Evolutionary conservation across 2,329 filamentous ascomycete genomes (phyloP).

Genomic region (Diaporthe vexans): DNA sequence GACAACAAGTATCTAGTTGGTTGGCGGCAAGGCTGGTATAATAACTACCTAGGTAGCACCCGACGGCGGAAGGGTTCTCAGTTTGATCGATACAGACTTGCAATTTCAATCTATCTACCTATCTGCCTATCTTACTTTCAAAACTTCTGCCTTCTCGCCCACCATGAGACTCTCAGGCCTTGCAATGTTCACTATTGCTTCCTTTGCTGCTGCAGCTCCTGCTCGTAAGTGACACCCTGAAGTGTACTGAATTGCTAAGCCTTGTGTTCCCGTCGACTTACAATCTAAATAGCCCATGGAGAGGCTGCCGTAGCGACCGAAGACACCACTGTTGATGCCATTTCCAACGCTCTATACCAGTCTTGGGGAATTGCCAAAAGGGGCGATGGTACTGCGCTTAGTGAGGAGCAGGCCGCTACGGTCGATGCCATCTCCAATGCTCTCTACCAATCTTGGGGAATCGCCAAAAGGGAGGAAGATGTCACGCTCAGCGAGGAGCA

Average conservation of each 20-base stretch:
- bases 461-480: background rate
- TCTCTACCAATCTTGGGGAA: background rate
- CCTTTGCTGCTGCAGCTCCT: background rate
- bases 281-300: background rate
- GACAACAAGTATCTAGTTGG: background rate
- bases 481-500: no score
- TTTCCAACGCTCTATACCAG: background rate
- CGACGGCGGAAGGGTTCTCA: background rate
- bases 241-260: background rate
- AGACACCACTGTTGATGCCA: background rate
- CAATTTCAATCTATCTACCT: background rate
- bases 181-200: background rate
- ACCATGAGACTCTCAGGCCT: conserved; percentile 7
- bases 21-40: conserved; percentile 4
- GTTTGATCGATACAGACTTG: background rate
- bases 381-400: background rate
- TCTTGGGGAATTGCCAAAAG: background rate
- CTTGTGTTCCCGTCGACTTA: background rate
- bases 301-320: background rate
- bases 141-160: background rate
- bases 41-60: background rate
- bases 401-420: background rate
- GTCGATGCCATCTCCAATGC: background rate
- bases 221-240: background rate
- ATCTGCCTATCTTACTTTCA: background rate